phyloP scores from a whole-genome alignment of 1,284 basidiomycete species.

The Melampsora americana region DNA sequence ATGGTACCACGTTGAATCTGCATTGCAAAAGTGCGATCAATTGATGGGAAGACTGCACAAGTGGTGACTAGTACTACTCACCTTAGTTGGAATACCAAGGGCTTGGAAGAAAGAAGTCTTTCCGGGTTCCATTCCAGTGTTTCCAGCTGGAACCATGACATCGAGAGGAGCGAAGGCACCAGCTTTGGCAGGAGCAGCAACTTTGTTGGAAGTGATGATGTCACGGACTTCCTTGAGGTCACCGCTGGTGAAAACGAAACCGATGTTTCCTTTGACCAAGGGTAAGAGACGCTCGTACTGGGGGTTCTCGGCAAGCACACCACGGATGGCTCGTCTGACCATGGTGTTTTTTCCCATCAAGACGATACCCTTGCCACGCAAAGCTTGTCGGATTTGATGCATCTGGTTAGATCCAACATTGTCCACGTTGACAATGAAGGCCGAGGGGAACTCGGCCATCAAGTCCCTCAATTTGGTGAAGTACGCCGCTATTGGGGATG shows the following conservation, averaged over 20 bases:
- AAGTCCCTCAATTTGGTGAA: conserved; percentile 92
- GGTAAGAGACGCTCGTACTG: conserved; percentile 95
- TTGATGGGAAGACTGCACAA: neutral
- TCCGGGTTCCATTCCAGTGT: conserved; percentile 99
- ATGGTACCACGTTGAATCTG: conserved; percentile 98
- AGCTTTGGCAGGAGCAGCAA: conserved; percentile 95
- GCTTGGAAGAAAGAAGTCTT: conserved; percentile 99
- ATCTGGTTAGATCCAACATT: conserved; percentile 99
- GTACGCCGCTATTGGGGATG: conserved; percentile 83
- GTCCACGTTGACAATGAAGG: conserved; percentile 99
- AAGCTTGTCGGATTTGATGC: conserved; percentile 95
- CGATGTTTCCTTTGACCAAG: conserved; percentile 94
- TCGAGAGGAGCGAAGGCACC: conserved; percentile 91
- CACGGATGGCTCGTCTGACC: conserved; percentile 95
- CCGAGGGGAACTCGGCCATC: conserved; percentile 84
- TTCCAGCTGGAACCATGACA: conserved; percentile 86
- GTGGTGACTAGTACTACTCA: neutral
- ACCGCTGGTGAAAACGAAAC: conserved; percentile 92
- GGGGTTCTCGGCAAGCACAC: conserved; percentile 82
- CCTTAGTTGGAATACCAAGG: conserved; percentile 95
- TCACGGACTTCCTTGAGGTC: conserved; percentile 95
- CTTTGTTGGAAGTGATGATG: conserved; percentile 90
- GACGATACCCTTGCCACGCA: conserved; percentile 93
- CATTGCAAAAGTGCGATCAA: neutral
- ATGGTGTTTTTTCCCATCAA: conserved; percentile 99